Percentiles rank a stretch among this genome's conserved stretches.
Conservation (phyloP, 805 yeast species). For the Yarrowia sp. region DNA sequence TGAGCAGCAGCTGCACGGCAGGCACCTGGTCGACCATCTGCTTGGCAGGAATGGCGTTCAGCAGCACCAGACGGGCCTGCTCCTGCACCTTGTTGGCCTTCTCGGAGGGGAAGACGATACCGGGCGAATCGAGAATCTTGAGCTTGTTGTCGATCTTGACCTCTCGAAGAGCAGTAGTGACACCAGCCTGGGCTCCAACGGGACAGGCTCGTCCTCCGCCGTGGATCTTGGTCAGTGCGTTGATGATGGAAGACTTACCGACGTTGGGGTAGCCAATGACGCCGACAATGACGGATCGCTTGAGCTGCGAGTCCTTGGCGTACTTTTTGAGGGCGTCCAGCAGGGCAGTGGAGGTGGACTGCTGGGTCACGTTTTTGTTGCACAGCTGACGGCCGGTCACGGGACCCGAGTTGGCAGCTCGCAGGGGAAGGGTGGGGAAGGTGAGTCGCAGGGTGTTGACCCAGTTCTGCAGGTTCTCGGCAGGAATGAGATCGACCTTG, state of each 20-base stretch:
- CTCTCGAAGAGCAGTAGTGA: conserved; percentile 89
- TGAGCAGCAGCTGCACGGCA: conserved; percentile 77
- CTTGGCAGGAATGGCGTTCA: conserved; percentile 90
- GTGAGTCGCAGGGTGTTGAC: conserved; percentile 73
- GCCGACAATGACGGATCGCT: conserved; percentile 90
- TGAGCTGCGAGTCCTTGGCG: conserved; percentile 81
- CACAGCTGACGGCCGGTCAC: conserved; percentile 75
- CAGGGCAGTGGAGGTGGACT: conserved; percentile 74
- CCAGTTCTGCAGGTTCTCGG: conserved; percentile 84
- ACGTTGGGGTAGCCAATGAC: conserved; percentile 98
- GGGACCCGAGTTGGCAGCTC: conserved; percentile 62
- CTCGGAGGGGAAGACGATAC: conserved; percentile 86
- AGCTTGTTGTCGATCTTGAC: conserved; percentile 90
- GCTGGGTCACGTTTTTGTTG: conserved; percentile 69
- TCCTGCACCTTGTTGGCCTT: conserved; percentile 59
- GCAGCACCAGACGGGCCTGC: conserved; percentile 85
- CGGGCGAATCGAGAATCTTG: conserved; percentile 92
- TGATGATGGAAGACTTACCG: conserved; percentile 93
- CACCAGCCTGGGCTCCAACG: conserved; percentile 97
- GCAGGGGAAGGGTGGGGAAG: conserved; percentile 93
- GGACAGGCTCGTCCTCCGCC: conserved; percentile 78
- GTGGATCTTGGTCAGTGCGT: conserved; percentile 79
- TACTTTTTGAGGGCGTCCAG: conserved; percentile 83
- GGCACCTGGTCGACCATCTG: conserved; percentile 82
- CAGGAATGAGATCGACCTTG: conserved; percentile 92